Evolutionary conservation across 257 asterid genomes (phyloP), one percentile per base, ranked within the genome.

Genomic region (Perilla frutescens): DNA sequence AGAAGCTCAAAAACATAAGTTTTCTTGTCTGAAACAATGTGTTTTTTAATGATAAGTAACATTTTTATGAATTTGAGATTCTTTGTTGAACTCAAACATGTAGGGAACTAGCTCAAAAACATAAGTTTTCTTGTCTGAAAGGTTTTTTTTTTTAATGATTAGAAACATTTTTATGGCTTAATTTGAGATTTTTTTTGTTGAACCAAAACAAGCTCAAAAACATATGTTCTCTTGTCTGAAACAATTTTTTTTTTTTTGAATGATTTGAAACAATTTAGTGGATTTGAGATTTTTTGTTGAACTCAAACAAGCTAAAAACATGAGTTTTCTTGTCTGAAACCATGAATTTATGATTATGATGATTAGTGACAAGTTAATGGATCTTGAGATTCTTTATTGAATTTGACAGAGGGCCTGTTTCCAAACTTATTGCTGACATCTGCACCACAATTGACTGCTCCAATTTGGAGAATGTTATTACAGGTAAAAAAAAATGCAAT

Each of bases 361-460:
- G 6, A 31, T 7, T 44, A 8, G 31, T 37, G 31, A 31, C 9
- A 61, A 5, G 3, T 26, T 9, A 61, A 31, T n/a, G 48, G 3
- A 36, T 6, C 7, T 8, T 7, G 49, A 44, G 12, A 44, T 44
- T 44, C 49, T 41, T 60, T 63, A 49, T 49, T 59, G 72, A 45
- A 29, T 7, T 26, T 32, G 43, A 62, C 83, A 91, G 96, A 62
- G 86, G 84, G 32, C 81, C 86, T 2, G 92, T 76, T 70, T 83
- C 84, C 20, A 80, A 88, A 62, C 88, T 89, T 70, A 73, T 91
- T 79, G 67, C 77, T 65, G 83, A 70, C 8, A 80, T 91, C 36
- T 91, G 97, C 86, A 75, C 60, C 60, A 69, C 74, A 40, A 87
- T 54, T 58, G 77, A 88, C 61, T 91, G 97, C 75, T 54, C 87